Evolutionary conservation across 805 yeast species (phyloP), one percentile per base, ranked within the genome.

Genomic region (Candida boleticola): DNA sequence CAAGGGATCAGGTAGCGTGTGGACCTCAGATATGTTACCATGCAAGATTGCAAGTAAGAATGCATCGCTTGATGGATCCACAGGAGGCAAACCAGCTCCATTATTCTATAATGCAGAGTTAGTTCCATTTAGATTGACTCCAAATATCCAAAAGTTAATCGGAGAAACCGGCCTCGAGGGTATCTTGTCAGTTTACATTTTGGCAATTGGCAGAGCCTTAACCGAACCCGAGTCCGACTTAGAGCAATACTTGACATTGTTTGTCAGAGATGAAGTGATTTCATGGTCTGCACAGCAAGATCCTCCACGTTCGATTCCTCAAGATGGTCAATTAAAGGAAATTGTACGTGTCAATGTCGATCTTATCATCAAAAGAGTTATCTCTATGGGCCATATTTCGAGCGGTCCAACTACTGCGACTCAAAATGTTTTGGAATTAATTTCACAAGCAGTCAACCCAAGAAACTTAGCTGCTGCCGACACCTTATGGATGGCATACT

Each of bases 161-260:
- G 98, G 99, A 37, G 95, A 90, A 45, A 81, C 90, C n/a, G 88
- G 89, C 4, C 68, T 89, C 54, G 99, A 93, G 63, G 99, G 99
- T 38, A 74, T 95, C 14, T 79, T 89, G 49, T 82, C 97, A 1
- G 89, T 89, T 45, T 81, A 89, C 51, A 71, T 93, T 36, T 80
- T 90, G 73, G 77, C 82, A 19, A 87, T 92, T 57, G 93, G 97
- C 0, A 79, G 88, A 56, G 90, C 96, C 4, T 71, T 95, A 48
- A 76, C 92, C 7, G 96, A 89, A 54, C 95, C 96, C 1, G 96
- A 89, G 53, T 86, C 88, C 48, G 97, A 92, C 52, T 73, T 93
- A 61, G 96, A 86, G 55, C 95, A 89, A 47, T 89, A 85, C 63
- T 67, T 93, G 65, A 87, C 96, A n/a, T 72, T 93, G 51, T 92